A percentile compares a stretch with the other conserved stretches of the same genome.
These are phyloP conservation scores for Talaromyces sp. DNA, from an alignment of 2,329 filamentous ascomycete genomes.

Conservation along the genomic window DNA sequence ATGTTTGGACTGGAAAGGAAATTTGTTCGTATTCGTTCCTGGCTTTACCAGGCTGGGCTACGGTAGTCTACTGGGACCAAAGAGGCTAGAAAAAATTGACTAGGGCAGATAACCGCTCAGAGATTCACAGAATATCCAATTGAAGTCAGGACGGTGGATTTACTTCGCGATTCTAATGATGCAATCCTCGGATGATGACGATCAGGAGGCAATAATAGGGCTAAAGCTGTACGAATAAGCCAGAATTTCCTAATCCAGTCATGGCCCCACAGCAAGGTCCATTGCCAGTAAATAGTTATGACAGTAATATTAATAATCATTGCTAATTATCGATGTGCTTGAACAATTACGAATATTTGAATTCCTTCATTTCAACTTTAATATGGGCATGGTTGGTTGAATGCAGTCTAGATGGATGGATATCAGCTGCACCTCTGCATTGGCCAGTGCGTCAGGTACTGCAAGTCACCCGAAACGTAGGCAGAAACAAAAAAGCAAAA, in stretches of 20 bases:
- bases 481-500: background rate
- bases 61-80: background rate
- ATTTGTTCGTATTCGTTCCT: background rate
- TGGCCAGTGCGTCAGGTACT: background rate
- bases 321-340: background rate
- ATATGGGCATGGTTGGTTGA: background rate
- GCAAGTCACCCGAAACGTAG: background rate
- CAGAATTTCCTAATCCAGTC: background rate
- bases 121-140: background rate
- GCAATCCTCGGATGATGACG: background rate
- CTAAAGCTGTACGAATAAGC: background rate
- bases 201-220: background rate
- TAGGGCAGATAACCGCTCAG: background rate
- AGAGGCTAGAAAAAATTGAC: background rate
- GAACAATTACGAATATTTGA: background rate
- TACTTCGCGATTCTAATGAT: background rate
- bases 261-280: no score
- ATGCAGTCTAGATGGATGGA: background rate
- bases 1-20: background rate
- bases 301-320: background rate
- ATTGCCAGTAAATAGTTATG: background rate
- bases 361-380: no score
- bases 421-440: background rate
- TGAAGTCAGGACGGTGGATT: background rate
- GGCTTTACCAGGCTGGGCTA: background rate